Base-by-base conservation (phyloP, 306 rosid species). In the Rosa chinensis region DNA sequence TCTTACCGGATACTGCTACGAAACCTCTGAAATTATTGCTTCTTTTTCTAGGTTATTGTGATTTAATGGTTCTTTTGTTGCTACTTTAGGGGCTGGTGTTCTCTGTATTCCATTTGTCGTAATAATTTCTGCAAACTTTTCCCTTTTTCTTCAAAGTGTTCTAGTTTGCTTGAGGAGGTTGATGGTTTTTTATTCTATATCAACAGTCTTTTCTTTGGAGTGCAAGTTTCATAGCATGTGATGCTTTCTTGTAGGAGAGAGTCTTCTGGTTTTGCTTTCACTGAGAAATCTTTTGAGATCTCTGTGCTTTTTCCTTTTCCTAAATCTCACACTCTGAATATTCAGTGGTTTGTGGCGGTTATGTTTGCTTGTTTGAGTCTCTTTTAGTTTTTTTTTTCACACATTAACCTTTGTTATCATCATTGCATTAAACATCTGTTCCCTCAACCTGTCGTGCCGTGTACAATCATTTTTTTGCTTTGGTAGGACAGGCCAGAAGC, bases 231-330 rank as follows among this genome's bases (percentile, higher is more conserved):
- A 37, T 72, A 69, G 84, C 89, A 89, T 85, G 87, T 85, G 97
- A 90, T 92, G 89, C 94, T 87, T 92, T 81, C 93, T 89, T 94
- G 92, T 77, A 84, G 85, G 73, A 76, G 67, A 80, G 83, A 87
- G 85, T 83, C 82, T 83, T 82, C 86, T 80, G 39, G 21, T 72
- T 70, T 86, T 70, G 56, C 84, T 78, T 81, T 78, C 72, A 72
- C 25, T 32, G 78, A 44, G 64, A 40, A 85, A 74, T 76, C 70
- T 63, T 63, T 79, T 76, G 78, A 74, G 84, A 82, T 84, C 77
- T 74, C 74, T 77, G 67, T 17, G 49, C 79, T 71, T 72, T 75
- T 55, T 50, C 59, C 75, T 83, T 58, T 79, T 85, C 77, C 75
- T 69, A 49, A 67, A 69, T 64, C 64, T 45, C 14, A 47, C 72